A percentile compares a stretch with the other conserved stretches of the same genome.
phyloP scores from a whole-genome alignment of 176 grass and related monocot species.

The Bothriochloa decipiens region DNA sequence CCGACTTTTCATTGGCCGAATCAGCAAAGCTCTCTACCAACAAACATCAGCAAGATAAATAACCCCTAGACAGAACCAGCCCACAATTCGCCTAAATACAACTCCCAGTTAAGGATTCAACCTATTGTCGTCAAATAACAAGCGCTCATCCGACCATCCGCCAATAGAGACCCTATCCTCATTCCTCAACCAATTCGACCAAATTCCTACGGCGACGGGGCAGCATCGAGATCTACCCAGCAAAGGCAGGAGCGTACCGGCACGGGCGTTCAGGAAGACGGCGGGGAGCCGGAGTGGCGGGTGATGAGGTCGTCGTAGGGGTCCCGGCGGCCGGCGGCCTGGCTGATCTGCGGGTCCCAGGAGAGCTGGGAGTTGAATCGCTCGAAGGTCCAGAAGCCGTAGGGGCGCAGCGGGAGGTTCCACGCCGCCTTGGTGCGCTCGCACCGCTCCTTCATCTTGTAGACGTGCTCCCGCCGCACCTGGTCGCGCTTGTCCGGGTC shows the following conservation, averaged over 20 bases:
- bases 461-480: constrained; percentile 77
- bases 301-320: constrained; percentile 91
- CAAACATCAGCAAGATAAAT: neutral
- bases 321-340: constrained; percentile 78
- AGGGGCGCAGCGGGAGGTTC: constrained; percentile 83
- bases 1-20: neutral
- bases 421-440: constrained; percentile 83
- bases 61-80: constrained; percentile 5
- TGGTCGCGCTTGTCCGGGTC: constrained; percentile 76
- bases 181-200: neutral
- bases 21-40: neutral
- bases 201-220: neutral
- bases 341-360: constrained; percentile 87
- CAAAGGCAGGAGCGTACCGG: constrained; percentile 15
- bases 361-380: constrained; percentile 87
- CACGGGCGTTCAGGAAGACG: constrained; percentile 3
- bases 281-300: constrained; percentile 35
- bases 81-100: neutral
- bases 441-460: constrained; percentile 84
- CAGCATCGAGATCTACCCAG: constrained; percentile 22
- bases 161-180: no score
- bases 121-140: neutral
- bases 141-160: neutral
- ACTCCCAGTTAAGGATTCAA: neutral
- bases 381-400: constrained; percentile 98